Conservation (phyloP, 345 rosid genomes). For the Salix purpurea region DNA sequence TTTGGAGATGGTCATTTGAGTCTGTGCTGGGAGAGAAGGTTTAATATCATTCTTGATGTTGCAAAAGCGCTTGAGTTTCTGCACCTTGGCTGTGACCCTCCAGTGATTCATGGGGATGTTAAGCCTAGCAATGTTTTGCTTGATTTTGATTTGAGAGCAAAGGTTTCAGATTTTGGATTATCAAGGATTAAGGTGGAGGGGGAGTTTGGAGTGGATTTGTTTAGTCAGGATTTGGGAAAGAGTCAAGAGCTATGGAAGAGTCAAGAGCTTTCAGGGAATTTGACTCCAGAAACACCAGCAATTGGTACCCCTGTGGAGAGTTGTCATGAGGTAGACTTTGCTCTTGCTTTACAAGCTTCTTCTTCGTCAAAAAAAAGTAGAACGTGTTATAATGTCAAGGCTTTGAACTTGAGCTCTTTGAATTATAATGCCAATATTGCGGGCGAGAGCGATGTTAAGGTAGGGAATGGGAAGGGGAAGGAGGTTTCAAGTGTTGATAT, state of each 20-base stretch:
- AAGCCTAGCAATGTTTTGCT: slow-evolving; percentile 94
- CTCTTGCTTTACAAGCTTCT: slow-evolving; percentile 92
- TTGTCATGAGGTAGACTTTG: slow-evolving; percentile 71
- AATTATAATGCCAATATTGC: slow-evolving; percentile 40
- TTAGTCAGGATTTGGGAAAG: slow-evolving; percentile 78
- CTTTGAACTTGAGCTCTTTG: slow-evolving; percentile 48
- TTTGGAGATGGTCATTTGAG: slow-evolving; percentile 53
- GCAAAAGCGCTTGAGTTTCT: slow-evolving; percentile 79
- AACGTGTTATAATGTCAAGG: slow-evolving; percentile 48
- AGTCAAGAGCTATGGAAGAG: slow-evolving; percentile 72
- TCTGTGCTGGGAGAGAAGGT: slow-evolving; percentile 77
- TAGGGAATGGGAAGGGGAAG: slow-evolving; percentile 55
- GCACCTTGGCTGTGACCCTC: slow-evolving; percentile 90
- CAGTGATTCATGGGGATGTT: slow-evolving; percentile 92
- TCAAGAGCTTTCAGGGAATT: slow-evolving; percentile 59
- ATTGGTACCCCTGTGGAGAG: slow-evolving; percentile 26
- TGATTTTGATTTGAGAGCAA: slow-evolving; percentile 75
- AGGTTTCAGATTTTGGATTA: slow-evolving; percentile 89
- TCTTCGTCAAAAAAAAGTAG: slow-evolving; percentile 74
- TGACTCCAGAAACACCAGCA: slow-evolving; percentile 38
- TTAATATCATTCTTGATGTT: slow-evolving; percentile 66
- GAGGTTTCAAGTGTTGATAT: slow-evolving; percentile 49
- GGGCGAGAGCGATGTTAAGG: slow-evolving; percentile 36
- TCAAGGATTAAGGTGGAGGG: slow-evolving; percentile 84
- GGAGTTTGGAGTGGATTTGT: slow-evolving; percentile 70